Evolutionary conservation across 106 monocot genomes (phyloP).

Genomic region (Dendrobium nobile): DNA sequence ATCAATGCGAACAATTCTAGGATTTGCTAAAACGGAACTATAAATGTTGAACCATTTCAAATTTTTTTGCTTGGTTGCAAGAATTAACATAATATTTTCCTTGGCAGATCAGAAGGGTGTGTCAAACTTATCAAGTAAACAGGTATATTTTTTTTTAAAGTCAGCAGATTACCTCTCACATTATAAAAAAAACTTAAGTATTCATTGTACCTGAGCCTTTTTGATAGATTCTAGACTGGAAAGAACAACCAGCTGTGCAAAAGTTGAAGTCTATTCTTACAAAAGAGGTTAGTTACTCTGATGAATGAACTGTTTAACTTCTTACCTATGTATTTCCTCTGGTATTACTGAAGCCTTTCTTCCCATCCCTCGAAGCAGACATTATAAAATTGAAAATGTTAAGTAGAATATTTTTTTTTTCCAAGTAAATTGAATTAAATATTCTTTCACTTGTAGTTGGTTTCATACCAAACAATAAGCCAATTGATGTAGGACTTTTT

Average conservation of each 20-base stretch:
- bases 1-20: not conserved
- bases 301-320: not conserved
- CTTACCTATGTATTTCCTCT: not conserved
- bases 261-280: constrained; percentile 56
- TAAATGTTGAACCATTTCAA: not conserved
- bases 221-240: constrained; percentile 51
- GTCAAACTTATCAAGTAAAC: constrained; percentile 24
- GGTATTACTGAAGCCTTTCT: not conserved
- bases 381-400: not conserved
- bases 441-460: not conserved
- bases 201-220: not conserved
- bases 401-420: not conserved
- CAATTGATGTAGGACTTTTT: not conserved
- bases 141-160: constrained; percentile 27
- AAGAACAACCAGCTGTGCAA: constrained; percentile 52
- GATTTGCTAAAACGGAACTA: not conserved
- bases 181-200: not conserved
- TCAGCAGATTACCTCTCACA: not conserved
- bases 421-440: not conserved
- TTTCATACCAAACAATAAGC: not conserved
- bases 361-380: not conserved
- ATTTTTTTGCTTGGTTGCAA: not conserved
- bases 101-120: constrained; percentile 34
- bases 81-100: not conserved
- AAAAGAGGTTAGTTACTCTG: constrained; percentile 55